Evolutionary conservation across 768 basidiomycete genomes (phyloP).

Genomic region (Phaeolepiota aurea): DNA sequence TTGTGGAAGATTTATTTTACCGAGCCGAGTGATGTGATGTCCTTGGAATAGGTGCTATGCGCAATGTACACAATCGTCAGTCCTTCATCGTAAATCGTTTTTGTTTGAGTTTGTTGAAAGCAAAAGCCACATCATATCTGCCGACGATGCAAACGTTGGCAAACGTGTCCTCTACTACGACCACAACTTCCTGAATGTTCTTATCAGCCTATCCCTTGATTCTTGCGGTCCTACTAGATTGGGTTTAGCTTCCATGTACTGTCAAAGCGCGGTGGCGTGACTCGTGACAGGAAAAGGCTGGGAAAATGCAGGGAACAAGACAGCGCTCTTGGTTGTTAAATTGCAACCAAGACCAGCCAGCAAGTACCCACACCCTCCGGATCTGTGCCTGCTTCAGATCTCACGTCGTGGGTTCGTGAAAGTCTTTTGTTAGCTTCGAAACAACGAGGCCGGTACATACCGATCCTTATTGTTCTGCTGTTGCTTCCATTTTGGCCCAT

Average conservation of each 20-base stretch:
- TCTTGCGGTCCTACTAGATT: no score
- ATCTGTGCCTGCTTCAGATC: neutral
- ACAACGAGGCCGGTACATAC: neutral
- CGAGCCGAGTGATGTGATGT: no score
- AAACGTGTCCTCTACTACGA: no score
- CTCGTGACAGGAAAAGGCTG: slow-evolving; percentile 14
- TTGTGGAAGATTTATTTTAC: no score
- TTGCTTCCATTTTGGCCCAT: neutral
- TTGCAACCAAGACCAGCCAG: neutral
- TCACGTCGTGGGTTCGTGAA: neutral
- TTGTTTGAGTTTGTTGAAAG: neutral
- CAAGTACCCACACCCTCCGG: neutral
- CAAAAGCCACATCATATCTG: neutral
- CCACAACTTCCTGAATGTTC: no score
- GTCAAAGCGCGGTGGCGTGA: slow-evolving; percentile 19
- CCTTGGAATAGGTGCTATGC: no score
- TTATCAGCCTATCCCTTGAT: no score
- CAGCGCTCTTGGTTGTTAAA: neutral
- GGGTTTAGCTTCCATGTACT: neutral
- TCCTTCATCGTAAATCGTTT: no score
- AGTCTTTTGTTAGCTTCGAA: neutral
- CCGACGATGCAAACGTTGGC: neutral
- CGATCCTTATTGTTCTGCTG: neutral
- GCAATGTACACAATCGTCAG: no score
- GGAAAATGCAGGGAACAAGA: slow-evolving; percentile 10